Conservation (phyloP, 169 alveolate species). For the Plasmodium relictum region DNA sequence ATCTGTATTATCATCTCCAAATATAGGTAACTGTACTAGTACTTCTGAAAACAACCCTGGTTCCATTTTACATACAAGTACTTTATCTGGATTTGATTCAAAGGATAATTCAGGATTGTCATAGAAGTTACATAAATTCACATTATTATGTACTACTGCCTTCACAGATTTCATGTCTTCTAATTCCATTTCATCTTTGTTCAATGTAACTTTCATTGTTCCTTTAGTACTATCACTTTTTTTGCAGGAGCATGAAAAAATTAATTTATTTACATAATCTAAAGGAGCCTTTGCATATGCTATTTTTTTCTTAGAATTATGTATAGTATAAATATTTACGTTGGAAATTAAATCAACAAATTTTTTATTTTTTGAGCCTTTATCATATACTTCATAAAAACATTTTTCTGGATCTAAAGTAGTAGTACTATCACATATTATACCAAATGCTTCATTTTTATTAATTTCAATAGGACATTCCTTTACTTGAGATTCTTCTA, state of each 20-base stretch:
- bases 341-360: constrained; percentile 43
- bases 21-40: constrained; percentile 12
- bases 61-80: constrained; percentile 36
- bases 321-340: neutral
- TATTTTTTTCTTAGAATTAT: constrained; percentile 4
- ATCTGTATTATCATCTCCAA: constrained; percentile 14
- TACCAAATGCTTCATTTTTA: constrained; percentile 24
- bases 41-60: constrained; percentile 62
- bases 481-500: neutral
- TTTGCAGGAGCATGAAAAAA: constrained; percentile 46
- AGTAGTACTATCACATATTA: constrained; percentile 12
- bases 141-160: constrained; percentile 15
- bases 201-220: constrained; percentile 23
- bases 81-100: neutral
- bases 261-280: constrained; percentile 27
- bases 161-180: constrained; percentile 12
- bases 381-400: constrained; percentile 37
- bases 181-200: constrained; percentile 14
- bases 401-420: constrained; percentile 46
- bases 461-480: constrained; percentile 20
- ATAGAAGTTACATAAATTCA: constrained; percentile 43
- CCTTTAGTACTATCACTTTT: neutral
- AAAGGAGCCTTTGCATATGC: constrained; percentile 55
- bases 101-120: constrained; percentile 24
- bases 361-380: neutral